Evolutionary conservation across 2,329 filamentous ascomycete species (phyloP), one percentile per base, ranked within the genome.

Genomic region (Apiospora pterosperma): DNA sequence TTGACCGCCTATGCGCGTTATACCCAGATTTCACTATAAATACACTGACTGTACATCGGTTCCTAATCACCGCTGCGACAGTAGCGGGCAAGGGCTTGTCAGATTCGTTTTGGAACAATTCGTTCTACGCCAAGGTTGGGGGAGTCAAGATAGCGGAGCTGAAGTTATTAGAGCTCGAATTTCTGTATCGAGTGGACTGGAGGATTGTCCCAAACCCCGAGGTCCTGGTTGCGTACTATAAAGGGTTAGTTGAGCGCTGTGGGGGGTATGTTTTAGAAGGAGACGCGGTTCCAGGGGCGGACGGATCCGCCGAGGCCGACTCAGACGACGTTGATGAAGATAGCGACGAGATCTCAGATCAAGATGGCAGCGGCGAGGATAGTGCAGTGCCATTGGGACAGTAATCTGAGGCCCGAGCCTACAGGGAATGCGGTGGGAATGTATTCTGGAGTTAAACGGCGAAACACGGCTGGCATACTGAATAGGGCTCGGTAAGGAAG

Each of bases 51-150:
- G 95, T 99, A 3, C 96, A 99, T 80, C 93, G 96, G 10, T 99
- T 98, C 74, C 85, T 99, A 11, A 99, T 99, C 70, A 96, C 95
- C 1, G 93, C 94, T 23, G 95, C 94, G 11, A 97, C 96, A 0
- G 96, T 99, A 5, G 96, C 95, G 7, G 93, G 94, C 64, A 99
- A 99, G 78, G 96, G 96, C 0, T 85, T 99, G 14, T 97, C 93
- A 36, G 96, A 99, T 77, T 93, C 92, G 36, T 99, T 99, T 76
- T 97, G 96, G 93, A 98, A 97, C 67, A 99, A 99, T 78, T 92
- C 92, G 34, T 97, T 95, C 0, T 99, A 99, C 76, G 94, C 96
- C 41, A 86, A 93, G 63, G 94, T 99, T 0, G 96, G 96, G 5
- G 96, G 96, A 67, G 93, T 99, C 61, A 93, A 92, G 69, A 85